These are phyloP conservation scores for Auricularia heimuer DNA, from an alignment of 768 basidiomycete genomes.

Conservation along the genomic window DNA sequence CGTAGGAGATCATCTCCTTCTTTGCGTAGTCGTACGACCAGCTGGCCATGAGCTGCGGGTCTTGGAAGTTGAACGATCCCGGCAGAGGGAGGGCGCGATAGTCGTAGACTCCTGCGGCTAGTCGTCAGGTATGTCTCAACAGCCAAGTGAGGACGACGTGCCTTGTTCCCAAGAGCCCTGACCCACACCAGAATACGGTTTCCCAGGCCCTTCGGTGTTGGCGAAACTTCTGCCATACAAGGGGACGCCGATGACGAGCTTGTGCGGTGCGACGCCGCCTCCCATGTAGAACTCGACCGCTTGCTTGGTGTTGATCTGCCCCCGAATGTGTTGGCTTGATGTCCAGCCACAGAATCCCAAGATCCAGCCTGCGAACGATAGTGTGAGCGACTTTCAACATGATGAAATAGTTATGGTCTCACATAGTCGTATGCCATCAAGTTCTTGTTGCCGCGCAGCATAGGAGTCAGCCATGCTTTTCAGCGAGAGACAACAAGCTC, in stretches of 20 bases:
- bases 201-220: constrained; percentile 74
- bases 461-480: neutral
- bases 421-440: constrained; percentile 81
- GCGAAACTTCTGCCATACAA: constrained; percentile 89
- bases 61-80: constrained; percentile 53
- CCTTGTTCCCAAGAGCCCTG: constrained; percentile 82
- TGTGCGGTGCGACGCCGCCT: constrained; percentile 63
- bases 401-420: neutral
- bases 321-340: constrained; percentile 82
- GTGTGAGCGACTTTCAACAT: neutral
- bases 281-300: constrained; percentile 61
- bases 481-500: neutral
- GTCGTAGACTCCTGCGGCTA: constrained; percentile 56
- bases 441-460: constrained; percentile 51
- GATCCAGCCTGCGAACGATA: constrained; percentile 28
- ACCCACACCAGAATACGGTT: constrained; percentile 72
- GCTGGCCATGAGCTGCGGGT: constrained; percentile 61
- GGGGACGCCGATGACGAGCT: constrained; percentile 85
- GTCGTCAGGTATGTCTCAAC: neutral
- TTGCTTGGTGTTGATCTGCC: constrained; percentile 49
- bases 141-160: neutral
- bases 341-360: constrained; percentile 32
- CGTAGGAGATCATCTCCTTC: constrained; percentile 77
- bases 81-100: constrained; percentile 82
- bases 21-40: constrained; percentile 72